Evolutionary conservation across 352 stramenopile genomes (phyloP), one percentile per base, ranked within the genome.

Genomic region (Globisporangium camurandrum): DNA sequence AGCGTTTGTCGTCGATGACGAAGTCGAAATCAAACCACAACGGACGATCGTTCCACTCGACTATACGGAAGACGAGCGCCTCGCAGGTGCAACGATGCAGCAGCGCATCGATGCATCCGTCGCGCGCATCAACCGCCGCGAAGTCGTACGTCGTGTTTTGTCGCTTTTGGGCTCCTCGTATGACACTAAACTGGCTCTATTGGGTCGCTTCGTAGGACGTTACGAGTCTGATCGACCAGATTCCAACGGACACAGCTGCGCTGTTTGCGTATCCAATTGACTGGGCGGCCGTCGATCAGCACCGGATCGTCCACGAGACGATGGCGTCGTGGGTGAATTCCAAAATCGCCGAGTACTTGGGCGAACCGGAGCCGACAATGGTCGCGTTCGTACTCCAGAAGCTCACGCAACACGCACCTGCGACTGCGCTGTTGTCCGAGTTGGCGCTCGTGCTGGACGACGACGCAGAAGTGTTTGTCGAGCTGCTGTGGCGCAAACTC

Each of bases 291-390:
- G 67, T 72, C 3, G 57, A 69, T 5, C 51, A 57, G 59, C 38
- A 67, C 38, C 36, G 54, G 1, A 16, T 82, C 40, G 53, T 82
- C 2, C 39, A 58, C 22, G 46, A 60, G 23, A 82, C 78, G 47
- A 75, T 82, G 64, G 37, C 27, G 30, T 54, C 64, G 16, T 82
- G 70, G 70, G 59, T 78, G 8, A 54, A 22, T 9, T 76, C 75
- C 56, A 82, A 78, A 46, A 61, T 82, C 16, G 30, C 64, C 54
- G 67, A 78, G 54, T 82, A 82, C 55, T 39, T 82, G 12, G 70
- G 70, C 52, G 67, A 78, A 50, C 62, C 72, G 27, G 70, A 82
- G 28, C 48, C 54, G 24, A 66, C 70, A 23, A 67, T 82, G 46
- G 59, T 66, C 37, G 53, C 53, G 38, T 82, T 82, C 38, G 54